Base-by-base conservation (phyloP, 352 stramenopile species). In the Thalassiosira mediterranea region DNA sequence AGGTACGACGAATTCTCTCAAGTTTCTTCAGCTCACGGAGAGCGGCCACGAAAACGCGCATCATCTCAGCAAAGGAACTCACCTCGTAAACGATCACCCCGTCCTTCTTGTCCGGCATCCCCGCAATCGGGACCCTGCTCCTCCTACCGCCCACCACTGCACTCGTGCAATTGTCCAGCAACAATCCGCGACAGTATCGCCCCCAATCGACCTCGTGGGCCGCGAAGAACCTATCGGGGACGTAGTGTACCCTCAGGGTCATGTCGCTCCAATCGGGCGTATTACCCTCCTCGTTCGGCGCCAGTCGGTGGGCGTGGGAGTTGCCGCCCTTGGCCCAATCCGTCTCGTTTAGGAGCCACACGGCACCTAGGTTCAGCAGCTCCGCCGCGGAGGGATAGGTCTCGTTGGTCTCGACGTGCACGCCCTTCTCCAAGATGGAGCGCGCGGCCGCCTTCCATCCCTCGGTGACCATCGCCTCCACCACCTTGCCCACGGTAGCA, bases 121-220 rank as follows among this genome's bases (percentile, higher is more conserved):
- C 66, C 1, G 40, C 53, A 42, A 74, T 64, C 1, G 73, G 73
- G 46, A 82, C 73, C 53, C 58, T 48, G 26, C 42, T 40, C 46
- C 58, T 75, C 13, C 57, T 42, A 23, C 52, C 67, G 23, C 37
- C 59, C 19, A 82, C 40, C 5, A 61, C 17, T 8, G 51, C 51
- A 31, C 76, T 62, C 31, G 70, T 46, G 65, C 79, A 86, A 59
- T 81, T 73, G 62, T 88, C 83, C 52, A 86, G 74, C 68, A 78
- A 79, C 26, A 90, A 54, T 38, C 74, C 53, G 52, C 79, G 72
- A 52, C 74, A 83, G 57, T 79, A 72, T 37, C 78, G 72, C 0
- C 38, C 32, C 74, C 74, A 83, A 51, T 83, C 60, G 17, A 75
- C 48, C 25, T 83, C 74, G 56, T 75, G 26, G n/a, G 34, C 61